A percentile compares a stretch with the other conserved stretches of the same genome.
These are phyloP conservation scores for Ceratocystis diversiconidia DNA, from an alignment of 2,329 filamentous ascomycete genomes.

Conservation along the genomic window DNA sequence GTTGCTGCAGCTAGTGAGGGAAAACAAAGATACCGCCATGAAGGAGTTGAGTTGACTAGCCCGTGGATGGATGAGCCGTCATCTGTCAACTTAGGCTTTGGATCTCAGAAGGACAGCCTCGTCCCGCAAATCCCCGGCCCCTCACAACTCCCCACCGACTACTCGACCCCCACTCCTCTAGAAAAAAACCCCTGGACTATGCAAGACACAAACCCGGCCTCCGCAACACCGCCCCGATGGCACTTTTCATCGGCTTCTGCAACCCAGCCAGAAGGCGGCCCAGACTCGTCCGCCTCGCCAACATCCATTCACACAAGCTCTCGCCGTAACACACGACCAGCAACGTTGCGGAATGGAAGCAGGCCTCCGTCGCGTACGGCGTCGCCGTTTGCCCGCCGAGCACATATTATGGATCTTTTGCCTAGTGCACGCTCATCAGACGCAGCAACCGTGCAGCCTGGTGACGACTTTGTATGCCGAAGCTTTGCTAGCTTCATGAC, in stretches of 20 bases:
- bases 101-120: slow-evolving; percentile 6
- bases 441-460: background rate
- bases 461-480: slow-evolving; percentile 15
- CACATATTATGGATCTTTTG: slow-evolving; percentile 16
- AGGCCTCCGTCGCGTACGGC: background rate
- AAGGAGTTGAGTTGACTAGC: background rate
- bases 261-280: background rate
- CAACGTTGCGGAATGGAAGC: background rate
- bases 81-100: slow-evolving; percentile 13
- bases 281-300: background rate
- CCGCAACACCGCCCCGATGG: slow-evolving; percentile 6
- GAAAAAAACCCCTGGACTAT: slow-evolving; percentile 16
- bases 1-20: background rate
- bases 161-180: slow-evolving; percentile 11
- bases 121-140: slow-evolving; percentile 14
- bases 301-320: background rate
- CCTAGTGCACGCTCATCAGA: slow-evolving; percentile 7
- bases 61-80: slow-evolving; percentile 18
- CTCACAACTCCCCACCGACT: slow-evolving; percentile 14
- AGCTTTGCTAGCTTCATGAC: slow-evolving; percentile 18
- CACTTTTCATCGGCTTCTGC: background rate
- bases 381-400: background rate
- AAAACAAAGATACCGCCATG: background rate
- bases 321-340: background rate
- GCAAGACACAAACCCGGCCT: background rate